Evolutionary conservation across 2,329 filamentous ascomycete species (phyloP), one percentile per base, ranked within the genome.

Genomic region (Alternaria viburni): DNA sequence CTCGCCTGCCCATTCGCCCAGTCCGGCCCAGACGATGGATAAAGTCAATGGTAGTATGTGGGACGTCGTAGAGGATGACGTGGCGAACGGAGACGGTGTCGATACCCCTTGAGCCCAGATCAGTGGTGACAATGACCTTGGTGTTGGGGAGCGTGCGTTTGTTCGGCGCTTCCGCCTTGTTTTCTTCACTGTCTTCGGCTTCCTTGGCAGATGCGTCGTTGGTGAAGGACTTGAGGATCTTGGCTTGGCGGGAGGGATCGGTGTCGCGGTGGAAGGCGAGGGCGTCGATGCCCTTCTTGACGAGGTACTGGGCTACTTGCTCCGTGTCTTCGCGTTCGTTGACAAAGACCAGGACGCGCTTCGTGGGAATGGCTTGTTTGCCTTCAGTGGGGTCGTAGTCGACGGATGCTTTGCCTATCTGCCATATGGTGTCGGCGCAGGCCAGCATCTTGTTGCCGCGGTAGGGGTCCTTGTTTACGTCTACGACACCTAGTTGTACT

Each of bases 31-130:
- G 88, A 15, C 96, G 91, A 80, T 99, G 96, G 74, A 99, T 97
- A 74, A 99, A 99, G 80, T 99, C 96, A 64, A 99, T 96, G 0
- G 93, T 97, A 0, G 93, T 97, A 77, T 98, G 95, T 5, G 96
- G 96, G n/a, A 99, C 95, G 77, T 99, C 93, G 79, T 97, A 98
- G 25, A 99, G 83, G 58, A 99, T 90, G 56, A 99, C 96, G 70
- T 97, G 93, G 61, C 92, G 88, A 17, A 98, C 95, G 17, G 93
- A 91, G 28, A 97, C 82, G 0, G 96, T 99, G 79, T 99, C 96
- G 72, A 99, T 97, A 66, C 96, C 96, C 70, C 96, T 85, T 6
- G 93, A 97, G 5, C 93, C 93, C 61, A 99, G 83, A 79, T 99
- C 96, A 0, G 96, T 99, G 12, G 93, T 96, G 4, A 99, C 95